Percentiles rank a stretch among this genome's conserved stretches.
These are phyloP conservation scores for Neocucurbitaria cava DNA, from an alignment of 2,329 filamentous ascomycete genomes.

Conservation along the genomic window DNA sequence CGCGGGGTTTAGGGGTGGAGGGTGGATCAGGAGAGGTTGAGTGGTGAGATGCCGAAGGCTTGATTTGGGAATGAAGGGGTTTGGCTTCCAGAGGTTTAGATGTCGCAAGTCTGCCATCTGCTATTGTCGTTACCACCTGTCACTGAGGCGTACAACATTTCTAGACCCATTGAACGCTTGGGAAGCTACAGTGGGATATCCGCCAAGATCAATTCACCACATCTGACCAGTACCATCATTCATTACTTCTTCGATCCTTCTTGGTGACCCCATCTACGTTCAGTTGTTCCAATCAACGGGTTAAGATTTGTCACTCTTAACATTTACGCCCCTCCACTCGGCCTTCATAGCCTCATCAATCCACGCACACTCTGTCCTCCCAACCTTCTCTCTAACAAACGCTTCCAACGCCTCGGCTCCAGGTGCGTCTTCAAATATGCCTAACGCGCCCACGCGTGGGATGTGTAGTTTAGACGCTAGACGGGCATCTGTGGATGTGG, in stretches of 20 bases:
- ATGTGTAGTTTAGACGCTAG: conserved; percentile 66
- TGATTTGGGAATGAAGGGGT: too few species aligned
- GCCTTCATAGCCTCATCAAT: conserved; percentile 53
- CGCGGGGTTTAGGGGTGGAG: conserved; percentile 28
- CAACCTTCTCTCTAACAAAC: conserved; percentile 62
- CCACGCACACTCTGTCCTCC: conserved; percentile 64
- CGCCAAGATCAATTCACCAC: too few species aligned
- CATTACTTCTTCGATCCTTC: too few species aligned
- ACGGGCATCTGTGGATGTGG: conserved; percentile 64
- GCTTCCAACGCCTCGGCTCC: conserved; percentile 64
- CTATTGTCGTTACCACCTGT: too few species aligned
- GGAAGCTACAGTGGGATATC: too few species aligned
- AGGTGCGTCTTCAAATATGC: conserved; percentile 63
- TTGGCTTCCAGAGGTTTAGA: too few species aligned
- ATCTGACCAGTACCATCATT: too few species aligned
- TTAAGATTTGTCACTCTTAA: conserved; percentile 10
- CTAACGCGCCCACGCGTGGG: conserved; percentile 70
- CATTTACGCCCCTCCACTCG: conserved; percentile 56
- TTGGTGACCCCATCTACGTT: too few species aligned
- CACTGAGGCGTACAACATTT: too few species aligned
- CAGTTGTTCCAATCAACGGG: conserved; percentile 3
- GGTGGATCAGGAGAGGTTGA: background rate
- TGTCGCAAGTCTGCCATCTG: too few species aligned
- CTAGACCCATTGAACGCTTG: too few species aligned
- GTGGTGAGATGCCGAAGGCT: background rate